Conservation (phyloP, 2,329 filamentous ascomycete genomes). For the Penicillium sp. region DNA sequence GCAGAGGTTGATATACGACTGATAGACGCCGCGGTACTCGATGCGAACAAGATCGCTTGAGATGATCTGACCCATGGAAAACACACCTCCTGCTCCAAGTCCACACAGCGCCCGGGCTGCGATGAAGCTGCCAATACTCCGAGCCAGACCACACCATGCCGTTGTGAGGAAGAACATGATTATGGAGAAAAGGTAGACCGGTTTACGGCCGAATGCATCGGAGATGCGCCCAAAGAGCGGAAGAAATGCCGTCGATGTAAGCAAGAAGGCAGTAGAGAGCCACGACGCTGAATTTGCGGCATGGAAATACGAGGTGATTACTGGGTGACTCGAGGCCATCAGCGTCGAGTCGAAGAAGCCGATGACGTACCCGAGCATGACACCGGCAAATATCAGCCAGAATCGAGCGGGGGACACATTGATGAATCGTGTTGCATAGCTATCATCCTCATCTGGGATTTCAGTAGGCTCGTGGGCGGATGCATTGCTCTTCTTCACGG, state of each 20-base stretch:
- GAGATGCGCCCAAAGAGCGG: conserved; percentile 71
- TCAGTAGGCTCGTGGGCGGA: conserved; percentile 9
- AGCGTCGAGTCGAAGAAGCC: conserved; percentile 71
- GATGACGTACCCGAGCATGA: conserved; percentile 58
- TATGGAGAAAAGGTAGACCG: conserved; percentile 63
- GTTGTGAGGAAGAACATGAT: conserved; percentile 63
- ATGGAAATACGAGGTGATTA: conserved; percentile 76
- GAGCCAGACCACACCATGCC: conserved; percentile 66
- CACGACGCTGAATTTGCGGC: conserved; percentile 77
- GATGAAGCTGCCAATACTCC: conserved; percentile 69
- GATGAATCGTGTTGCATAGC: conserved; percentile 36
- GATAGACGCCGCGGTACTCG: conserved; percentile 53
- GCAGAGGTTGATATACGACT: conserved; percentile 43
- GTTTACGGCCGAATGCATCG: conserved; percentile 68
- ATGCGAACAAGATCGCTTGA: conserved; percentile 70
- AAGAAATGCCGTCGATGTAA: conserved; percentile 74
- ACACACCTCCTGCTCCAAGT: conserved; percentile 68
- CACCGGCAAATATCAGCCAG: conserved; percentile 60
- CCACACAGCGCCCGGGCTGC: conserved; percentile 68
- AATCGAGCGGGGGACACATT: conserved; percentile 50
- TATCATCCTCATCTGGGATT: conserved; percentile 10
- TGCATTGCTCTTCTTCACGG: conserved; percentile 9
- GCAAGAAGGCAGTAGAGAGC: conserved; percentile 74
- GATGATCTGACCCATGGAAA: conserved; percentile 63
- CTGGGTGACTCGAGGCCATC: conserved; percentile 77